Conservation (phyloP, 164 flowering plant species). For the Vitis amurensis region DNA sequence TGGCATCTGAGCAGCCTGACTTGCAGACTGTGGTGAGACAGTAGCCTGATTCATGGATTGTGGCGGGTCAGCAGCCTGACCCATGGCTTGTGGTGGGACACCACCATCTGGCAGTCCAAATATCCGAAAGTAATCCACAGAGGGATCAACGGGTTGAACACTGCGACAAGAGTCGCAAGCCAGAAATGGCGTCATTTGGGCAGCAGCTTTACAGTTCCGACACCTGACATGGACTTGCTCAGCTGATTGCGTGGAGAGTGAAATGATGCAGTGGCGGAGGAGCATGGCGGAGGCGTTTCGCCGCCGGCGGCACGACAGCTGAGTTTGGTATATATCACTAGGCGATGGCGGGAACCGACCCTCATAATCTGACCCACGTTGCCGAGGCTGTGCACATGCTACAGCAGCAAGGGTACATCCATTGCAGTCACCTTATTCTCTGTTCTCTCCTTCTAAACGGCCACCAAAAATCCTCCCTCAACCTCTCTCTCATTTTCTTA, state of each 20-base stretch:
- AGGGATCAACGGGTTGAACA: constrained; percentile 75
- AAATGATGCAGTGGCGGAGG: too few relatives aligned
- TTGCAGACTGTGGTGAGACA: constrained; percentile 33
- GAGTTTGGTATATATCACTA: too few relatives aligned
- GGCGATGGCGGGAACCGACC: too few relatives aligned
- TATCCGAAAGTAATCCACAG: constrained; percentile 82
- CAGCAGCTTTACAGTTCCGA: constrained; percentile 56
- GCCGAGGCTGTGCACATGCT: too few relatives aligned
- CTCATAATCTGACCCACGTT: too few relatives aligned
- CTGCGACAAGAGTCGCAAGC: constrained; percentile 61
- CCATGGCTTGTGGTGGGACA: constrained; percentile 71
- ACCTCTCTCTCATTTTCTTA: too few relatives aligned
- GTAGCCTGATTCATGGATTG: constrained; percentile 41
- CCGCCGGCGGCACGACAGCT: too few relatives aligned
- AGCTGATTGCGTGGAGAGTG: constrained; percentile 22
- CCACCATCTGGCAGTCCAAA: constrained; percentile 95
- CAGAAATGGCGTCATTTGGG: constrained; percentile 46
- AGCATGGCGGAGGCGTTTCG: too few relatives aligned
- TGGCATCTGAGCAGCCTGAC: constrained; percentile 37
- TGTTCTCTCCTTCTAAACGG: too few relatives aligned
- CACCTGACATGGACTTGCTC: constrained; percentile 25
- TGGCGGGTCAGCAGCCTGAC: constrained; percentile 31
- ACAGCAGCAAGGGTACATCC: too few relatives aligned
- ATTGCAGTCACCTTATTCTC: too few relatives aligned
- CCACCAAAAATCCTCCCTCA: too few relatives aligned